phyloP scores from a whole-genome alignment of 1,284 basidiomycete species.

The Ustilago curta region DNA sequence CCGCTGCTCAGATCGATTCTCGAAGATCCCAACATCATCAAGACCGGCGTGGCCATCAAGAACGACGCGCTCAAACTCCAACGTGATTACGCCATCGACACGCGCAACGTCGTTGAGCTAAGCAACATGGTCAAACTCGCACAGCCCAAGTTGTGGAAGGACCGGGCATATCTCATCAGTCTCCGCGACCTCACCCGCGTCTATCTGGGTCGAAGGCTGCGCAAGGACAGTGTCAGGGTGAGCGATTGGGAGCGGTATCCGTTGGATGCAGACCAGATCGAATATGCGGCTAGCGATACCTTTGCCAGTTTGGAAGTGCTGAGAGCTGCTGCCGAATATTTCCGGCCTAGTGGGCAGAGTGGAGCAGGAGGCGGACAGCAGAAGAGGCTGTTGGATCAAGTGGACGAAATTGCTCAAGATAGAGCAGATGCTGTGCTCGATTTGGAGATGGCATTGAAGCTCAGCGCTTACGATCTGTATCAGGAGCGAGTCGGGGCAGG shows the following conservation, averaged over 20 bases:
- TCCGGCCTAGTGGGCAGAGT: constrained; percentile 1
- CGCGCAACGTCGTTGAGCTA: constrained; percentile 52
- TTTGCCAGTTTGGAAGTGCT: constrained; percentile 58
- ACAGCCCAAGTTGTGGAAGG: constrained; percentile 45
- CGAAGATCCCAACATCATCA: constrained; percentile 39
- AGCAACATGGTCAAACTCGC: constrained; percentile 42
- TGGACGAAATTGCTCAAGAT: constrained; percentile 9
- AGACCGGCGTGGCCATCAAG: constrained; percentile 58
- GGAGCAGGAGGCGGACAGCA: neutral
- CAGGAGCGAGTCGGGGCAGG: constrained; percentile 11
- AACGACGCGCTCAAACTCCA: constrained; percentile 58
- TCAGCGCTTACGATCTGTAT: constrained; percentile 33
- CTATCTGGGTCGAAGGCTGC: constrained; percentile 51
- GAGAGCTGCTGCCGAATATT: constrained; percentile 32
- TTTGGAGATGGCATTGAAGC: constrained; percentile 22
- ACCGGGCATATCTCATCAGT: constrained; percentile 34
- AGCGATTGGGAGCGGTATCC: constrained; percentile 51
- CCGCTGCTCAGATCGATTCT: constrained; percentile 41
- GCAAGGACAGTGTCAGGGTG: constrained; percentile 50
- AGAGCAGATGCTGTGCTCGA: constrained; percentile 7
- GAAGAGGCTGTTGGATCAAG: constrained; percentile 10
- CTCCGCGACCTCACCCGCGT: constrained; percentile 53
- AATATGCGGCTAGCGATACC: constrained; percentile 61
- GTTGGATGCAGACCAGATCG: constrained; percentile 44
- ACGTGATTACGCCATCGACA: constrained; percentile 51